These are phyloP conservation scores for Cladosporium sp. DNA, from an alignment of 2,329 filamentous ascomycete species.

Conservation along the genomic window DNA sequence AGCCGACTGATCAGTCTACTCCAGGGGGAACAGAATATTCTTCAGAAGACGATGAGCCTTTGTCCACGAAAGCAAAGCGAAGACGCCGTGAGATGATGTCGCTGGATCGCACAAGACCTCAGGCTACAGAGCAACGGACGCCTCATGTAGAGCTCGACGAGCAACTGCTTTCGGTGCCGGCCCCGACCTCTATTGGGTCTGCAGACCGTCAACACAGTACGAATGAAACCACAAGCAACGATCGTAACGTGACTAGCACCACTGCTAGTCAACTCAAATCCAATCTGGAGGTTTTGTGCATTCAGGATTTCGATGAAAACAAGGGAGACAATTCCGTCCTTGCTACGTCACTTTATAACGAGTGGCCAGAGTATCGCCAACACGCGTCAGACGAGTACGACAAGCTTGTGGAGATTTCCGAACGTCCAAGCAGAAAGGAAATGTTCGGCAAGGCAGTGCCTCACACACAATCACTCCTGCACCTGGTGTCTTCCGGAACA, in stretches of 20 bases:
- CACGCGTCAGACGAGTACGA: conserved; percentile 40
- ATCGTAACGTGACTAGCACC: too few species aligned
- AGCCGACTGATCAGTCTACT: background rate
- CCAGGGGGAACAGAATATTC: background rate
- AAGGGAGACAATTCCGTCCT: background rate
- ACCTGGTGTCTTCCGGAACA: background rate
- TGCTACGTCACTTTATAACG: conserved; percentile 18
- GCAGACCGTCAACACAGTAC: too few species aligned
- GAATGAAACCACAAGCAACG: too few species aligned
- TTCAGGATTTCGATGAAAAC: too few species aligned
- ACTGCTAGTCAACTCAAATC: too few species aligned
- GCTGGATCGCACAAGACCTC: background rate
- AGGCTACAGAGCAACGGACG: too few species aligned
- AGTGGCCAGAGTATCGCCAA: conserved; percentile 23
- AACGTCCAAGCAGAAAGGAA: conserved; percentile 35
- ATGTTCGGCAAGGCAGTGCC: conserved; percentile 21
- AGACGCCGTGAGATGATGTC: background rate
- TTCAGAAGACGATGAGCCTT: conserved; percentile 7
- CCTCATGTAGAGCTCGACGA: too few species aligned
- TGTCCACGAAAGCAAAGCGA: background rate
- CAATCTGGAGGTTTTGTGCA: too few species aligned
- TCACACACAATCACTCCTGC: conserved; percentile 4
- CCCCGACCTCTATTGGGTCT: too few species aligned
- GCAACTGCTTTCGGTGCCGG: too few species aligned
- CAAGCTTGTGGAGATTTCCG: conserved; percentile 54